Base-by-base conservation (phyloP, 176 grass and related monocot species). In the Bonia amplexicaulis region DNA sequence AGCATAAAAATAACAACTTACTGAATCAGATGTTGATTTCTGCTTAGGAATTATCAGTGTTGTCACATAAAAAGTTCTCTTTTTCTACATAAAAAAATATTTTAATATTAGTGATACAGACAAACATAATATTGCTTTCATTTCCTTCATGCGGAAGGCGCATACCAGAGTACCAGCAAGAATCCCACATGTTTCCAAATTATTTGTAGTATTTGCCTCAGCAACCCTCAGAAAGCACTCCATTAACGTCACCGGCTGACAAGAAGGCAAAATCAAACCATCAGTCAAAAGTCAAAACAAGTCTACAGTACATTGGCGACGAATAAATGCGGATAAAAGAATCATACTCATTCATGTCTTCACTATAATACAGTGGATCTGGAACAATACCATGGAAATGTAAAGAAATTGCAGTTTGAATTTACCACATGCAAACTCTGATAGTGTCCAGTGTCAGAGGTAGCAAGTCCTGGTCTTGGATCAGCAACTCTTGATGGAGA, bases 101-200 rank as follows among this genome's bases (percentile, higher is more conserved):
- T 66, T 23, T 57, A 86, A 16, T 27, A 67, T 92, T 69, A 93
- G 79, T 74, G 39, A 76, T 76, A 37, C 46, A 68, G 65, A 71
- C 47, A 87, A 69, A 89, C 53, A 59, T 67, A 62, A 29, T 37
- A 63, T 47, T 78, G 26, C 23, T 71, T 69, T 69, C 15, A 54
- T 88, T 58, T 85, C 55, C 54, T 73, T 53, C 17, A 15, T 66
- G 25, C 13, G 57, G 41, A 87, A 48, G 40, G 73, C 41, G 78
- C 91, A 58, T 89, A 98, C 96, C 88, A 98, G 85, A 27, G 66
- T 89, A 89, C 96, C 96, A 70, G 93, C 96, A 76, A 98, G 96
- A 93, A 98, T 89, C 48, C 96, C 96, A 88, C 96, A 98, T 31
- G 96, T 98, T 91, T 98, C 96, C 78, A 98, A 90, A 95, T 98